Evolutionary conservation across 2,329 filamentous ascomycete genomes (phyloP), one percentile per base, ranked within the genome.

Genomic region (Rhexocercosporidium sp.): DNA sequence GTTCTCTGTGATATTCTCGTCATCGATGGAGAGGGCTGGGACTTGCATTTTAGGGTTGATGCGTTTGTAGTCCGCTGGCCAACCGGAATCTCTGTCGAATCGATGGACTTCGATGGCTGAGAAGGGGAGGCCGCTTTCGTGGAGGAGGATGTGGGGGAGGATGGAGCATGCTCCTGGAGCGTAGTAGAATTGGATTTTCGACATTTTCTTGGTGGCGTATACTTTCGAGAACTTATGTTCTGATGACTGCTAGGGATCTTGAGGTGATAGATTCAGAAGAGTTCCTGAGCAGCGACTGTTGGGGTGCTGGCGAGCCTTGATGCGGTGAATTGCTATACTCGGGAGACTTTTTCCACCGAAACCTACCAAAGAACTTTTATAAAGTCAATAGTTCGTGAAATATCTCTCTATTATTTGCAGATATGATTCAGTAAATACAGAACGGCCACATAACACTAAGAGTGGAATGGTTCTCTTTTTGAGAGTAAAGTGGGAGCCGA

Each of bases 21-120:
- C 63, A 39, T 77, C 71, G 29, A 79, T 59, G 2, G 29, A n/a
- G 14, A 79, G 66, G 22, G 77, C 73, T 8, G 78, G 77, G 22
- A 79, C 72, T 4, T 71, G 69, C 64, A 71, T 72, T 60, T 79
- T 79, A 1, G 78, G 78, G 65, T 80, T 78, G 59, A 80, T 69
- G 8, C 53, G 22, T 18, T 51, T 47, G 62, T 74, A 75, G 18
- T 72, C 71, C 4, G 61, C 49, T 1, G 71, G 64, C 60, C 49
- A 53, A 3, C 8, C n/a, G 7, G 60, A 73, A 71, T 12, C 9
- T 27, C 60, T 18, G 70, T 49, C 49, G 49, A 53, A 53, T 53
- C 49, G 18, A 22, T 34, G 47, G 14, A 51, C 53, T 22, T 53
- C 16, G 41, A 76, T 63, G 9, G 66, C 57, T 59, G 75, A 66